Conservation (phyloP, 371 early-diverging fungal genomes). For the Syncephalis fuscata region DNA sequence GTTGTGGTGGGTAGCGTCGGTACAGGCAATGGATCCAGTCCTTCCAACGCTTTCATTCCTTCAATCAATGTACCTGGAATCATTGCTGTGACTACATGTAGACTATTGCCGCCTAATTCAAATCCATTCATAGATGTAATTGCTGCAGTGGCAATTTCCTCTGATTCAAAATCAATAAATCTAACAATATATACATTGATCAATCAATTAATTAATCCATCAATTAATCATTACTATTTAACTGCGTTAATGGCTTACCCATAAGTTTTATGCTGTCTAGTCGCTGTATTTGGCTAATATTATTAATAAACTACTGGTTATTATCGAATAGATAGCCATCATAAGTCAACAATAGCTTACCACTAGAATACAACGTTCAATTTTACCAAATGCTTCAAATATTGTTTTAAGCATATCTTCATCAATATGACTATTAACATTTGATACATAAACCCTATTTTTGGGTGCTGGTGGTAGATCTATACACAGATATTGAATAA, state of each 20-base stretch:
- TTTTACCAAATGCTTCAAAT: slow-evolving; percentile 58
- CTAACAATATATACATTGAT: too few relatives aligned
- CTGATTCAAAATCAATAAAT: slow-evolving; percentile 45
- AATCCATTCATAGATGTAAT: slow-evolving; percentile 54
- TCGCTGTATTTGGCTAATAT: slow-evolving; percentile 25
- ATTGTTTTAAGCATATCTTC: slow-evolving; percentile 48
- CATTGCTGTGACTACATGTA: slow-evolving; percentile 44
- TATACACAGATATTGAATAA: slow-evolving; percentile 1
- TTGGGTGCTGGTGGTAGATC: slow-evolving; percentile 10
- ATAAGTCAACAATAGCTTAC: slow-evolving; percentile 14
- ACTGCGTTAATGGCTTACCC: slow-evolving; percentile 32
- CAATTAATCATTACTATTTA: too few relatives aligned
- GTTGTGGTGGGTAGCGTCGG: slow-evolving; percentile 6
- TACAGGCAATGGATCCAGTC: slow-evolving; percentile 14
- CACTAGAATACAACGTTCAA: slow-evolving; percentile 38
- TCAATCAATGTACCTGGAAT: slow-evolving; percentile 61
- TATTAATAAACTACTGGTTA: neutral
- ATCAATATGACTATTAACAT: slow-evolving; percentile 46
- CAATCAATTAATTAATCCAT: too few relatives aligned
- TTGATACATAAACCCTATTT: slow-evolving; percentile 54
- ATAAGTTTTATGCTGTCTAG: slow-evolving; percentile 44
- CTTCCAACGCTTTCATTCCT: slow-evolving; percentile 57
- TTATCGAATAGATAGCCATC: neutral
- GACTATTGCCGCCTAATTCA: slow-evolving; percentile 43
- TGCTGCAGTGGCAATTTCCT: slow-evolving; percentile 28